phyloP scores from a whole-genome alignment of 2,329 filamentous ascomycete species.

The Aspergillus sergii region DNA sequence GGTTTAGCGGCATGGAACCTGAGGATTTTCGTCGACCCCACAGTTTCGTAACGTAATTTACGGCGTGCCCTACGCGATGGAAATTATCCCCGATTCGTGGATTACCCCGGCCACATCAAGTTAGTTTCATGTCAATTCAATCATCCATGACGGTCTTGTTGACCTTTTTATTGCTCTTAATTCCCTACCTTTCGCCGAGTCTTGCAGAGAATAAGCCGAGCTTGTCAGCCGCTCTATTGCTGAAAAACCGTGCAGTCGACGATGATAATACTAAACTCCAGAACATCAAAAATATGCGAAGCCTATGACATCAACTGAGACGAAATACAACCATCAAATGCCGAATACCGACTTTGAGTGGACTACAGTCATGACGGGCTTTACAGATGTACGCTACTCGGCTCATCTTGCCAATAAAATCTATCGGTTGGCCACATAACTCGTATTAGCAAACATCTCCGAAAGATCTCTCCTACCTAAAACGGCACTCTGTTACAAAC shows the following conservation, averaged over 20 bases:
- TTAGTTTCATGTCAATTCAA: background rate
- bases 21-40: constrained; percentile 1
- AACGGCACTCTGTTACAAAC: background rate
- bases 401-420: background rate
- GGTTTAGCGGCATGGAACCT: constrained; percentile 29
- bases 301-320: no score
- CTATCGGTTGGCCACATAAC: background rate
- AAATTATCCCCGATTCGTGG: background rate
- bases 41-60: constrained; percentile 12
- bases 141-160: background rate
- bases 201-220: background rate
- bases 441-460: background rate
- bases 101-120: background rate
- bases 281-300: background rate
- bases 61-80: background rate
- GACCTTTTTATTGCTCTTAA: background rate
- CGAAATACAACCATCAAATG: no score
- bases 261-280: background rate
- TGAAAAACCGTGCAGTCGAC: background rate
- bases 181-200: background rate
- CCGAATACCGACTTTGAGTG: no score
- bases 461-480: background rate
- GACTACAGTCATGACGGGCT: no score
- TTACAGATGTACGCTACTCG: background rate
- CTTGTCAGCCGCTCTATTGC: background rate